Base-by-base conservation (phyloP, 2,329 filamentous ascomycete genomes). In the Ophiostoma sp. region DNA sequence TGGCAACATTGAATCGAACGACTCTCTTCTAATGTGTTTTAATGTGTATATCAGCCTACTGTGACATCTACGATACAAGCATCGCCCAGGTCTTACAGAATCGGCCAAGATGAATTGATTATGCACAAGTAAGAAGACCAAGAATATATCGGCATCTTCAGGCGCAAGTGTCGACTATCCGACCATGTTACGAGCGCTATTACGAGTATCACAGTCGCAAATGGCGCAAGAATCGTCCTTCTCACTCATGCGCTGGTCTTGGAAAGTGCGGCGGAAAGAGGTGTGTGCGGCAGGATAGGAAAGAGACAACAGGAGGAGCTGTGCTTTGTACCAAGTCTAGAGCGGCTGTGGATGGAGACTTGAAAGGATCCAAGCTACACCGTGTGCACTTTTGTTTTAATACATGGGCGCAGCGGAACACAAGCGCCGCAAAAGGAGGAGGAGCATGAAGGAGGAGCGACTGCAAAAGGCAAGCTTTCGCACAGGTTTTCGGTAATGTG, bases 391-490 rank as follows among this genome's bases (percentile, higher is more conserved):
- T 70, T 57, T 50, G 9, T 19, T 55, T 39, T 42, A 2, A 36
- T 39, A 69, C 66, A 52, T 52, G 64, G 25, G 28, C 66, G 7
- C 48, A 69, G 42, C 28, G n/a, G n/a, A n/a, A n/a, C n/a, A n/a
- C 28, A 39, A 52, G 36, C n/a, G 31, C 31, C 17, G 8, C 15
- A 36, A 4, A 36, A 8, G 33, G 8, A 36, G 33, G 33, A 36
- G 33, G 33, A 36, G n/a, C n/a, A n/a, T n/a, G n/a, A n/a, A n/a
- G 63, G 22, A 50, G 33, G 25, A 31, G 42, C 42, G 9, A 17
- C 42, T 57, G 52, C 69, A 50, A 59, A 50, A 36, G 17, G 55
- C 22, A 33, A 48, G 69, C 48, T 36, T 12, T 39, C 28, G 48
- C 48, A 48, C 45, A 68, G 42, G 12, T 50, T 50, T 33, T 28